Conservation (phyloP, 305 asterid genomes). For the Stenogyne calaminthoides region DNA sequence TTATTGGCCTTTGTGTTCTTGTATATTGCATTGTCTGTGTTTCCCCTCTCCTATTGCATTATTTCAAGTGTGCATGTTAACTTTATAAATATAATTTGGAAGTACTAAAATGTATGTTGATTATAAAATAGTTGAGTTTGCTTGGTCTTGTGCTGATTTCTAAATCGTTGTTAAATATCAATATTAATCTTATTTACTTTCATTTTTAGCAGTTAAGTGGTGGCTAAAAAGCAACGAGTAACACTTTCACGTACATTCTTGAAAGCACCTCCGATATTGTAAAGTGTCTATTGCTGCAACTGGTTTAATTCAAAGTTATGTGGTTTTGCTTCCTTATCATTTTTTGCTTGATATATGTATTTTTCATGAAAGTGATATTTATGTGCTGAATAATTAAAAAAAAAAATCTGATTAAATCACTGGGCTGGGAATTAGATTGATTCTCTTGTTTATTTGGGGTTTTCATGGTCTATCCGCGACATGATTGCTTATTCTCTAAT, state of each 20-base stretch:
- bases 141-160: slow-evolving; percentile 9
- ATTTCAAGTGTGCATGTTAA: not conserved
- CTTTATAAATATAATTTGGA: slow-evolving; percentile 8
- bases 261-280: slow-evolving; percentile 93
- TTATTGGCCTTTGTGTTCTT: not conserved
- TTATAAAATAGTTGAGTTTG: slow-evolving; percentile 12
- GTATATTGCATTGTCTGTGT: slow-evolving; percentile 12
- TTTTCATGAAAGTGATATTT: not conserved
- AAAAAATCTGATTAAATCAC: not conserved
- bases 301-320: slow-evolving; percentile 7
- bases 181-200: slow-evolving; percentile 15
- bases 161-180: slow-evolving; percentile 2
- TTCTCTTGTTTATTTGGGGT: slow-evolving; percentile 11
- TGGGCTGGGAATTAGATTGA: slow-evolving; percentile 12
- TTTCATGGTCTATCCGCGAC: slow-evolving; percentile 8
- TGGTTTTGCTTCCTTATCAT: not conserved
- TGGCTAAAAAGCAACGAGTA: slow-evolving; percentile 98
- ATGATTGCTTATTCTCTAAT: not conserved
- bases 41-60: not conserved
- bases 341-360: slow-evolving; percentile 11
- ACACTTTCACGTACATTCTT: slow-evolving; percentile 97
- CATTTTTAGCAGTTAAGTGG: slow-evolving; percentile 83
- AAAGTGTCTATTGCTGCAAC: slow-evolving; percentile 36
- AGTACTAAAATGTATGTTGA: slow-evolving; percentile 1
- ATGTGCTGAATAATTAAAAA: not conserved